phyloP scores from a whole-genome alignment of 1,139 yeast species.

The Blastobotrys persicus region DNA sequence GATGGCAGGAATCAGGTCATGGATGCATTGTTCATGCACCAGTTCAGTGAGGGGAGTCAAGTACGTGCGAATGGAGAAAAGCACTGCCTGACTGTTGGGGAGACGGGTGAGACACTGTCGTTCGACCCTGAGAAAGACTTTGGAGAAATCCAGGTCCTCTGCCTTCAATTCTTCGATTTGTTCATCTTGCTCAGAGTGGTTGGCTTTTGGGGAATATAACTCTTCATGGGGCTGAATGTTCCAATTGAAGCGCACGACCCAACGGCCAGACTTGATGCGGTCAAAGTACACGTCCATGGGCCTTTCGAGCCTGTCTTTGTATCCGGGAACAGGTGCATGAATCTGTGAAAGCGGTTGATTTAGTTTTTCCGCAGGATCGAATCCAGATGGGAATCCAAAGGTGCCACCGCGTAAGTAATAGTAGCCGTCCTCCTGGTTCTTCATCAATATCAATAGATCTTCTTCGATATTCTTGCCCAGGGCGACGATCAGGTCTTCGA shows the following conservation, averaged over 20 bases:
- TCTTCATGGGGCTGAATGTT: conserved; percentile 56
- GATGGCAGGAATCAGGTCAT: conserved; percentile 56
- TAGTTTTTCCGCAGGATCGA: conserved; percentile 58
- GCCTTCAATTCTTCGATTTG: conserved; percentile 36
- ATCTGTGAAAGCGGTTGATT: conserved; percentile 40
- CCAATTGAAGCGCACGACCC: conserved; percentile 60
- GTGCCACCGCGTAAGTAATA: conserved; percentile 63
- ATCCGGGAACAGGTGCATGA: conserved; percentile 65
- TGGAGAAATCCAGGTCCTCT: conserved; percentile 51
- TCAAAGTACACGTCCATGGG: conserved; percentile 63
- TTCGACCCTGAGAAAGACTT: conserved; percentile 59
- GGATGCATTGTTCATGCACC: conserved; percentile 43
- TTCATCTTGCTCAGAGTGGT: conserved; percentile 42
- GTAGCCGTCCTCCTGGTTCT: conserved; percentile 55
- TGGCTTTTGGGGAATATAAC: conserved; percentile 50
- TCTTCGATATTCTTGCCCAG: conserved; percentile 59
- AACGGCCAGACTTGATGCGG: conserved; percentile 50
- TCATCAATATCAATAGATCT: conserved; percentile 59
- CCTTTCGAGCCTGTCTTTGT: conserved; percentile 50
- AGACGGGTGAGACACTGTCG: conserved; percentile 60
- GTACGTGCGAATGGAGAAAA: conserved; percentile 65
- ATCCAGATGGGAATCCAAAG: conserved; percentile 74
- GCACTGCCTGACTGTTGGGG: conserved; percentile 52
- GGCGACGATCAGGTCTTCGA: conserved; percentile 41
- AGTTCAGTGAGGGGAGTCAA: conserved; percentile 57